Base-by-base conservation (phyloP, 129 eudicot species). In the Flaveria trinervia region DNA sequence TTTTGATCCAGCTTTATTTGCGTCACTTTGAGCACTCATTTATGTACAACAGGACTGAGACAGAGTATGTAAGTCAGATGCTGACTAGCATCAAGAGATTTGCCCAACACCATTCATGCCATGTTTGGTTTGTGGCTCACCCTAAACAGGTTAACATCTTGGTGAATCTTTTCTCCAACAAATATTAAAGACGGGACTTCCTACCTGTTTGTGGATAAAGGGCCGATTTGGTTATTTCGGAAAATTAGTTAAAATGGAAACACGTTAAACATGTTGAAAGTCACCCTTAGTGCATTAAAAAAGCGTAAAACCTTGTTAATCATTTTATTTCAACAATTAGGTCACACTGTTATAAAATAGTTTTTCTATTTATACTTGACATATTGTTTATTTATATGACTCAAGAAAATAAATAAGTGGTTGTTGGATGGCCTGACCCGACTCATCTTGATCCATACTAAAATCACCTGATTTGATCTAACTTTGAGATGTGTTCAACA, bases 91-190 rank as follows among this genome's bases (percentile, higher is more conserved):
- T 95, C 61, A 95, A 92, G 77, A 87, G 97, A 62, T 95, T 95
- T 77, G 99, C 99, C 36, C 97, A 95, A 79, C 97, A 92, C 75
- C 97, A 95, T 74, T 83, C 95, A 14, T 95, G 99, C 81, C 99
- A 95, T 83, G 97, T 91, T 80, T 95, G 99, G 99, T 95, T 95
- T 83, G 99, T 95, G 55, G 99, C 99, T 9, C 99, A 95, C 84
- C 99, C 99, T n/a, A 87, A 85, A 83, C 99, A 94, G 97, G 98
- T 93, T 71, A 16, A 86, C 68, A 13, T 45, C 62, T 30, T 62
- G 14, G 12, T 71, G 18, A 68, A 17, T 70, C 61, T 76, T 71
- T 44, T 33, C 15, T 33, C 4, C 9, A 12, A 3, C 0, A 4
- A 28, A 4, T 23, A 57, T 57, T 20, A 5, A 28, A 9, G 41